A percentile compares a stretch with the other conserved stretches of the same genome.
phyloP scores from a whole-genome alignment of 106 monocot genomes.

The Chionographis japonica region DNA sequence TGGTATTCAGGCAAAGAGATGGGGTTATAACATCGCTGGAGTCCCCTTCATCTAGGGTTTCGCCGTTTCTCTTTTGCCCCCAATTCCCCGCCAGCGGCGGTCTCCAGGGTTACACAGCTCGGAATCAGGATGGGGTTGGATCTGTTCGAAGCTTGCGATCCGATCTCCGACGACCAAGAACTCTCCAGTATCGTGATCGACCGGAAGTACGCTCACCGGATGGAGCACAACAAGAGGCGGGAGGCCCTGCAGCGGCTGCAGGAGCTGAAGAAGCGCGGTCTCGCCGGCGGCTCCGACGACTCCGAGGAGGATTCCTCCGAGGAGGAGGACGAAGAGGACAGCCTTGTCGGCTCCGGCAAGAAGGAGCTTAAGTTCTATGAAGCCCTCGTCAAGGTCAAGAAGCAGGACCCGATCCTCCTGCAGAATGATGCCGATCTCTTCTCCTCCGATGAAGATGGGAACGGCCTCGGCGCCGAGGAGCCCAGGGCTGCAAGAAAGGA shows the following conservation, averaged over 20 bases:
- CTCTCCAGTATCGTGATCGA: constrained; percentile 64
- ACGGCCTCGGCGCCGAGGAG: constrained; percentile 18
- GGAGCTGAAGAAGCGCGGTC: constrained; percentile 64
- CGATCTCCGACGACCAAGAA: constrained; percentile 22
- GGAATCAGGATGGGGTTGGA: constrained; percentile 16
- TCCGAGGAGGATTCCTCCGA: constrained; percentile 24
- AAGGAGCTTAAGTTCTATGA: constrained; percentile 54
- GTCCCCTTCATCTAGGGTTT: too few relatives aligned
- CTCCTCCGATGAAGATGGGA: constrained; percentile 34
- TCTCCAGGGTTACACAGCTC: too few relatives aligned
- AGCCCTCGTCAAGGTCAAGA: constrained; percentile 54
- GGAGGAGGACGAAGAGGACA: constrained; percentile 23
- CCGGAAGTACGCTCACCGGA: constrained; percentile 61
- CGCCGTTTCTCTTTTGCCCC: too few relatives aligned
- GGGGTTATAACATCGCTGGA: too few relatives aligned
- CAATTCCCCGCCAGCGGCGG: too few relatives aligned
- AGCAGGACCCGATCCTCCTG: constrained; percentile 46
- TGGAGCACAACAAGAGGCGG: constrained; percentile 94
- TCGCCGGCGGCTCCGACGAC: constrained; percentile 25
- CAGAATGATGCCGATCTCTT: constrained; percentile 58
- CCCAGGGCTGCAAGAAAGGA: constrained; percentile 35
- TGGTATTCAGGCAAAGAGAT: too few relatives aligned
- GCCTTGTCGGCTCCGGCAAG: constrained; percentile 17
- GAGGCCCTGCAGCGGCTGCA: constrained; percentile 62
- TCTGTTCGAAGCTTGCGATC: constrained; percentile 25